phyloP scores from a whole-genome alignment of 2,329 filamentous ascomycete genomes.

The Hypomyces perniciosus region DNA sequence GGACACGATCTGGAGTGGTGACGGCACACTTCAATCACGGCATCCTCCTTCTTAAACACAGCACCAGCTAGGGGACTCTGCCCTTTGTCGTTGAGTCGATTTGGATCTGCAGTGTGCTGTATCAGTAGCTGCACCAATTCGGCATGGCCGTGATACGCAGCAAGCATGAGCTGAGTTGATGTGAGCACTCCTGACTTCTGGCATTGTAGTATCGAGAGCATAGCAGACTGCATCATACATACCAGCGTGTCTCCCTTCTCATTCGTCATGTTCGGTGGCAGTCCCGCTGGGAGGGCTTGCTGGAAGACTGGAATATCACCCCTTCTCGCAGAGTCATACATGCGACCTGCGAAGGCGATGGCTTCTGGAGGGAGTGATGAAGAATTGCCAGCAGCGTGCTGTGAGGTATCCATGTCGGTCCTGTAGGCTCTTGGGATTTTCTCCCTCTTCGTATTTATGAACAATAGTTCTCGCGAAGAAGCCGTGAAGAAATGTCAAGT shows the following conservation, averaged over 20 bases:
- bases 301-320: conserved; percentile 54
- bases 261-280: conserved; percentile 66
- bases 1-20: not conserved
- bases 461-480: not conserved
- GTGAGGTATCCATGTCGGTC: conserved; percentile 9
- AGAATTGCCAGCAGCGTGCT: not conserved
- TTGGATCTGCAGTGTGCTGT: conserved; percentile 58
- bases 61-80: conserved; percentile 67
- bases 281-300: conserved; percentile 57
- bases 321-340: conserved; percentile 60
- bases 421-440: not conserved
- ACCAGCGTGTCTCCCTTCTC: conserved; percentile 67
- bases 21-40: conserved; percentile 49
- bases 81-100: conserved; percentile 60
- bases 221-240: conserved; percentile 10
- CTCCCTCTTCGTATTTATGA: not conserved
- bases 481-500: no score
- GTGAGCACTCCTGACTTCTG: not conserved
- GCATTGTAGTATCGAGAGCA: conserved; percentile 12
- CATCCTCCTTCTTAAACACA: conserved; percentile 64
- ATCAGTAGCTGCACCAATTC: conserved; percentile 56
- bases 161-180: conserved; percentile 57
- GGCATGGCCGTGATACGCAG: conserved; percentile 62
- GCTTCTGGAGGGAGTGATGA: conserved; percentile 52
- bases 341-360: conserved; percentile 57